Evolutionary conservation across 768 basidiomycete genomes (phyloP).

Genomic region (Russula compacta): DNA sequence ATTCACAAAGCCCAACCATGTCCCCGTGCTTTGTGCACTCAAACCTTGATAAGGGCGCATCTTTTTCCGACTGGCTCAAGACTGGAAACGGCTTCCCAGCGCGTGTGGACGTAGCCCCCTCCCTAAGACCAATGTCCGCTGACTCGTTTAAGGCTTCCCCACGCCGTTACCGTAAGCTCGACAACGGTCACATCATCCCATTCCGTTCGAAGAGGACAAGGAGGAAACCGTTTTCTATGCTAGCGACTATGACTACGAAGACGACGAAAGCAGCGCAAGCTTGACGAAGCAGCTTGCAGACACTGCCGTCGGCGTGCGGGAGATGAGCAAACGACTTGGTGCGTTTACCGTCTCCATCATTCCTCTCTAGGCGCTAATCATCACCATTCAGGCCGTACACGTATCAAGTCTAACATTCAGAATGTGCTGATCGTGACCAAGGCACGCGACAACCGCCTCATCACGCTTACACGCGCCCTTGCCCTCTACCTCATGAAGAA

Average conservation of each 20-base stretch:
- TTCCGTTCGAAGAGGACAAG: slow-evolving; percentile 20
- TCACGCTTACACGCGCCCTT: slow-evolving; percentile 88
- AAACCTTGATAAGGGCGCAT: slow-evolving; percentile 73
- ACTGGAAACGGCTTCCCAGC: slow-evolving; percentile 18
- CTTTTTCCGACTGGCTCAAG: slow-evolving; percentile 65
- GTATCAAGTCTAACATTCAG: slow-evolving; percentile 86
- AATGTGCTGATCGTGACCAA: slow-evolving; percentile 94
- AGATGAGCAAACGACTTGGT: slow-evolving; percentile 99
- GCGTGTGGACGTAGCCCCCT: slow-evolving; percentile 44
- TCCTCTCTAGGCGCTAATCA: not conserved
- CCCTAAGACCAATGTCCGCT: slow-evolving; percentile 29
- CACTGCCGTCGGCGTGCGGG: slow-evolving; percentile 92
- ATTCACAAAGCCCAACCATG: slow-evolving; percentile 31
- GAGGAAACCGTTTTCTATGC: slow-evolving; percentile 25
- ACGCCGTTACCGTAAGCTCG: slow-evolving; percentile 21
- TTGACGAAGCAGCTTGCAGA: slow-evolving; percentile 91
- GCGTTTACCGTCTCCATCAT: slow-evolving; percentile 21
- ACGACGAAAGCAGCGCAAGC: slow-evolving; percentile 63
- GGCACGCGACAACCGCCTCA: slow-evolving; percentile 92
- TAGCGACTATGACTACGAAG: slow-evolving; percentile 50
- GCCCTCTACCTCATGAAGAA: slow-evolving; percentile 94
- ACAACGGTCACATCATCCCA: slow-evolving; percentile 19
- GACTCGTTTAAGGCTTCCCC: slow-evolving; percentile 19
- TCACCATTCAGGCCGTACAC: slow-evolving; percentile 63
- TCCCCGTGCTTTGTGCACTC: slow-evolving; percentile 95